Evolutionary conservation across 805 yeast species (phyloP).

Genomic region (Kluyveromyces lactis): DNA sequence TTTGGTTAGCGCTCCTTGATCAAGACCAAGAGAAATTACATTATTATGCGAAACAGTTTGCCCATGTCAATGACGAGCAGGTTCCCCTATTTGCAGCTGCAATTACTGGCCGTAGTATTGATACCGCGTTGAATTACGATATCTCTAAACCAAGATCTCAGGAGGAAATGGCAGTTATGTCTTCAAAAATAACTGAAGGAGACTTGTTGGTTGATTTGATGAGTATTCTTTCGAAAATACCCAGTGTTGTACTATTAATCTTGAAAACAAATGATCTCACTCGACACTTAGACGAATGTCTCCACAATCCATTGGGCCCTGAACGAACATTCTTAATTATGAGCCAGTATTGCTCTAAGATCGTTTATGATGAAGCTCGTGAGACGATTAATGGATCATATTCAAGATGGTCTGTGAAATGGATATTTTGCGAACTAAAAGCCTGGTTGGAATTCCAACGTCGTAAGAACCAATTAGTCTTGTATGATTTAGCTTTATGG

Average conservation of each 20-base stretch:
- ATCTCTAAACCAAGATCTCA: conserved; percentile 45
- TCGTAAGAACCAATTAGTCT: conserved; percentile 19
- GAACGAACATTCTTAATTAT: conserved; percentile 81
- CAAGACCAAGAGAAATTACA: conserved; percentile 59
- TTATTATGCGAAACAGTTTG: conserved; percentile 66
- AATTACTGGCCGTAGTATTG: conserved; percentile 86
- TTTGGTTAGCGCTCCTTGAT: conserved; percentile 86
- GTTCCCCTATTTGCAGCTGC: conserved; percentile 87
- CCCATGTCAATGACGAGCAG: conserved; percentile 67
- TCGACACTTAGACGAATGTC: conserved; percentile 75
- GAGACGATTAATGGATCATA: conserved; percentile 28
- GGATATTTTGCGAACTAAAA: conserved; percentile 18
- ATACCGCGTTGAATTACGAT: conserved; percentile 61
- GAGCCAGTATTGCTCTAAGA: conserved; percentile 81
- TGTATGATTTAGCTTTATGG: conserved; percentile 26
- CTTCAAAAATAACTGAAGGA: conserved; percentile 48
- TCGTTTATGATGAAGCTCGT: conserved; percentile 61
- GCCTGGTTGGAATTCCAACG: conserved; percentile 24
- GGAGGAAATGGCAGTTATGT: conserved; percentile 63
- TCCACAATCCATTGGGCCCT: conserved; percentile 76
- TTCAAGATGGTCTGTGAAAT: conserved; percentile 19
- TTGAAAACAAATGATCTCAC: conserved; percentile 92
- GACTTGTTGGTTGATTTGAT: conserved; percentile 68
- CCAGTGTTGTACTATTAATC: conserved; percentile 76
- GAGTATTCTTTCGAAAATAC: conserved; percentile 70